Conservation (phyloP, 495 filamentous ascomycete species). For the Sordaria brevicollis region DNA sequence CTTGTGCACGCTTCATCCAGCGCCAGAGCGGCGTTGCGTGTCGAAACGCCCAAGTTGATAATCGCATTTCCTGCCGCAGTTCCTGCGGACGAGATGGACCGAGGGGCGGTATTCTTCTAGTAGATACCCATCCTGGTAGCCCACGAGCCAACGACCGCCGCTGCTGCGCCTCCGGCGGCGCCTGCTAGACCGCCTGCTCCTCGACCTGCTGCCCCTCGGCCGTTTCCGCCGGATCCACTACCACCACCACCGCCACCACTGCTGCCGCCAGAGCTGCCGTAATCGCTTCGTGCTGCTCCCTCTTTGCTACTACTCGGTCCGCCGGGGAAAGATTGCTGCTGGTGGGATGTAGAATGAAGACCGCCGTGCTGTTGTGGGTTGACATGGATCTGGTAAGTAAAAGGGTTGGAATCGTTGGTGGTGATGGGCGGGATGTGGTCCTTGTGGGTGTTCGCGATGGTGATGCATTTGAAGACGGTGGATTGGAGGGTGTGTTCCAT, state of each 20-base stretch:
- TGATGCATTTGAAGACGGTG: constrained; percentile 78
- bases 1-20: background rate
- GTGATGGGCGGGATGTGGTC: constrained; percentile 98
- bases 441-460: constrained; percentile 75
- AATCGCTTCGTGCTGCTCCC: background rate
- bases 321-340: background rate
- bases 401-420: constrained; percentile 83
- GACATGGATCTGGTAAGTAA: constrained; percentile 85
- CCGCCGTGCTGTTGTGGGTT: constrained; percentile 16
- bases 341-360: background rate
- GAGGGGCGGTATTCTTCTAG: constrained; percentile 20
- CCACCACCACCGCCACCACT: background rate
- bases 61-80: background rate
- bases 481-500: constrained; percentile 81
- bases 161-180: background rate
- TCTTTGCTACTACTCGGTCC: constrained; percentile 9
- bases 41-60: background rate
- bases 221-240: background rate
- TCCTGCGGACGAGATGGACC: too few species aligned
- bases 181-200: background rate
- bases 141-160: constrained; percentile 46
- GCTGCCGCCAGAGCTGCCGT: background rate
- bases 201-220: background rate
- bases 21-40: background rate
- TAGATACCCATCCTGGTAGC: constrained; percentile 70